These are phyloP conservation scores for Chaetomium olivaceum DNA, from an alignment of 2,329 filamentous ascomycete genomes.

Conservation along the genomic window DNA sequence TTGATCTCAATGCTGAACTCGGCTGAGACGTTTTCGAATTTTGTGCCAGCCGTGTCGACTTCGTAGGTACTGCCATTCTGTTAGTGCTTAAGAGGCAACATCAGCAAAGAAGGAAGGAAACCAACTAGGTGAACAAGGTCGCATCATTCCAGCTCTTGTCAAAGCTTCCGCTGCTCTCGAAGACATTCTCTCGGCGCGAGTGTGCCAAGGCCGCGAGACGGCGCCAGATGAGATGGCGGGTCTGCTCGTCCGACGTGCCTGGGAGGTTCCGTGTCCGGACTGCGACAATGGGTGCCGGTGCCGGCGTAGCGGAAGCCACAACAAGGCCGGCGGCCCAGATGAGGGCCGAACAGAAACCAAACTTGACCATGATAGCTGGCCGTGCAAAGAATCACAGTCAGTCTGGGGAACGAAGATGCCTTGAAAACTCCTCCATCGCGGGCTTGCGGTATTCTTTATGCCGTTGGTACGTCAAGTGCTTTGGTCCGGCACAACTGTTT, in stretches of 20 bases:
- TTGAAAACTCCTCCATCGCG: neutral
- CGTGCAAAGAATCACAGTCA: neutral
- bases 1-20: slow-evolving; percentile 43
- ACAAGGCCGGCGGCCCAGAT: slow-evolving; percentile 17
- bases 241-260: slow-evolving; percentile 28
- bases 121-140: slow-evolving; percentile 37
- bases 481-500: neutral
- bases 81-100: neutral
- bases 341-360: slow-evolving; percentile 6
- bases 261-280: slow-evolving; percentile 33
- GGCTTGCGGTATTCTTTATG: slow-evolving; percentile 3
- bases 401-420: neutral
- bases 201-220: slow-evolving; percentile 28
- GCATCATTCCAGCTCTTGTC: slow-evolving; percentile 45
- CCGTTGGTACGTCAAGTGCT: neutral
- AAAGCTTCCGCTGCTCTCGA: slow-evolving; percentile 39
- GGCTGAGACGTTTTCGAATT: slow-evolving; percentile 25
- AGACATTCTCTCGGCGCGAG: slow-evolving; percentile 29
- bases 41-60: neutral
- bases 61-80: neutral
- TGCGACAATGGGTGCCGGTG: slow-evolving; percentile 14
- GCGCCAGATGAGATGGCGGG: slow-evolving; percentile 31
- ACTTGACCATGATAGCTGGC: slow-evolving; percentile 10
- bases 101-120: neutral
- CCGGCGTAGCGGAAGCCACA: slow-evolving; percentile 6